A percentile compares a stretch with the other conserved stretches of the same genome.
phyloP scores from a whole-genome alignment of 2,329 filamentous ascomycete genomes.

The Microsporum ferrugineum region DNA sequence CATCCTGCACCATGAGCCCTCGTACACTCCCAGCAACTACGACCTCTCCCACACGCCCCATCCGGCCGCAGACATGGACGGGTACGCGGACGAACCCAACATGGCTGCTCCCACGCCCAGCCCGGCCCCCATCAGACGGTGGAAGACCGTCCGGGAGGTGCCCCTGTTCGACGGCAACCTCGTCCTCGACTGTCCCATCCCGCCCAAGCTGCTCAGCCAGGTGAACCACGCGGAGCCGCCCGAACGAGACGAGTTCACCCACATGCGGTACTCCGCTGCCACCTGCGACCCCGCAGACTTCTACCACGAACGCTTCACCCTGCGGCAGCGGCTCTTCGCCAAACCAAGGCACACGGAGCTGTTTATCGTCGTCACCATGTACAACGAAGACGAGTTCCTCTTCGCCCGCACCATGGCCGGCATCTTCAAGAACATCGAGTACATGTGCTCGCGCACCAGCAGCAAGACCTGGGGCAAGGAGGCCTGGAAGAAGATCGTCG shows the following conservation, averaged over 20 bases:
- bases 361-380: constrained; percentile 97
- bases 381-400: constrained; percentile 94
- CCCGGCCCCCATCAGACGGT: constrained; percentile 61
- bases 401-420: constrained; percentile 93
- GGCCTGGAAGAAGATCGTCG: constrained; percentile 99
- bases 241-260: constrained; percentile 69
- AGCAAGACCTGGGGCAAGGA: constrained; percentile 98
- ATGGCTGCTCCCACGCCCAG: constrained; percentile 33
- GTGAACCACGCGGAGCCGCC: constrained; percentile 67
- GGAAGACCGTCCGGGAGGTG: constrained; percentile 99
- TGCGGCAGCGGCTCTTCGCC: constrained; percentile 82
- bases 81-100: constrained; percentile 34
- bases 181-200: constrained; percentile 91
- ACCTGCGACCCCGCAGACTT: constrained; percentile 89
- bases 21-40: constrained; percentile 47
- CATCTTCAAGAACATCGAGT: constrained; percentile 97
- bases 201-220: constrained; percentile 74
- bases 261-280: constrained; percentile 81
- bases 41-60: constrained; percentile 45
- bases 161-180: constrained; percentile 92
- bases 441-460: constrained; percentile 86
- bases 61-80: constrained; percentile 30
- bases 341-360: constrained; percentile 88
- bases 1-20: constrained; percentile 55
- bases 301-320: constrained; percentile 76